These are phyloP conservation scores for Heimioporus punctisporus DNA, from an alignment of 1,284 basidiomycete genomes.

Conservation along the genomic window DNA sequence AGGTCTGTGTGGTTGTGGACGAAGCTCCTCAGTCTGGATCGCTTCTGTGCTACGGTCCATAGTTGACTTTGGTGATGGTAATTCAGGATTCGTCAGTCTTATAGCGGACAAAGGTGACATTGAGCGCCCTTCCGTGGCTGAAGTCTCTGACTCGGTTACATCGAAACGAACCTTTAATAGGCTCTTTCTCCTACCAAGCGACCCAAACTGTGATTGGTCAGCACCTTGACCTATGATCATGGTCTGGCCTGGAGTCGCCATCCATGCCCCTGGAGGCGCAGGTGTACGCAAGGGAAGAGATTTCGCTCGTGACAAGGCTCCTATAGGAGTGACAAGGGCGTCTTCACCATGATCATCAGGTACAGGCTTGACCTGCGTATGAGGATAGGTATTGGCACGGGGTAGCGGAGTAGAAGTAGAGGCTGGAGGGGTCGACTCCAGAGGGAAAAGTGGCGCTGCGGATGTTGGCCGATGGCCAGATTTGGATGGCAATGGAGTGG, in stretches of 20 bases:
- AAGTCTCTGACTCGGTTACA: constrained; percentile 41
- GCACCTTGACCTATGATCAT: constrained; percentile 10
- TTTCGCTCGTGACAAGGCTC: constrained; percentile 45
- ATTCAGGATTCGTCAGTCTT: constrained; percentile 23
- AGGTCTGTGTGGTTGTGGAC: constrained; percentile 8
- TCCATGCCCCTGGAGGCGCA: constrained; percentile 72
- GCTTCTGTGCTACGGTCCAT: background rate
- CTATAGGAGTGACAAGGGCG: constrained; percentile 44
- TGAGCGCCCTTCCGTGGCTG: constrained; percentile 38
- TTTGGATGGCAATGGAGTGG: constrained; percentile 50
- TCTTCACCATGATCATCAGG: constrained; percentile 22
- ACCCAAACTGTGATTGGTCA: constrained; percentile 35
- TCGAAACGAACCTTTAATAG: constrained; percentile 72
- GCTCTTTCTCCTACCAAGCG: constrained; percentile 37
- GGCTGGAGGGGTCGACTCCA: constrained; percentile 36
- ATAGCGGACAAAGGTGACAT: constrained; percentile 31
- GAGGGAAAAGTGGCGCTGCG: constrained; percentile 27
- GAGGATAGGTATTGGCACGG: constrained; percentile 29
- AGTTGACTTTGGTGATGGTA: constrained; percentile 7
- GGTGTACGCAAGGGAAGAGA: constrained; percentile 58
- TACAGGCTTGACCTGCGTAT: constrained; percentile 13
- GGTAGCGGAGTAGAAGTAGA: constrained; percentile 27
- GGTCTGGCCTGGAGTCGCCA: constrained; percentile 55
- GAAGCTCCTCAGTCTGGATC: constrained; percentile 1
- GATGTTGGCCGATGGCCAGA: constrained; percentile 12